phyloP scores from a whole-genome alignment of 208 protist species.

The Strigomonas culicis region DNA sequence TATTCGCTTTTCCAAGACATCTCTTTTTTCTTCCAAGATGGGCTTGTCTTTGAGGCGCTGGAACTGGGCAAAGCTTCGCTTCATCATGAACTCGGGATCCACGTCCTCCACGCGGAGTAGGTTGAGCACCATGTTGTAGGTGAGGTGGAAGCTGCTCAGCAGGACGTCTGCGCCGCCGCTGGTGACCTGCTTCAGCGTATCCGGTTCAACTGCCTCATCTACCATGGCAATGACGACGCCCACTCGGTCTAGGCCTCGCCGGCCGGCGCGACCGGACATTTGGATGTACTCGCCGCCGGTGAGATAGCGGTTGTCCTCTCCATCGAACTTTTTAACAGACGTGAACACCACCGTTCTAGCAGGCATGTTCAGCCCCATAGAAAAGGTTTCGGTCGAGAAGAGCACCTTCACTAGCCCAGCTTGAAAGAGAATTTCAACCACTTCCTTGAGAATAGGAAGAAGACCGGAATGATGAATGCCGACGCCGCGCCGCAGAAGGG shows the following conservation, averaged over 20 bases:
- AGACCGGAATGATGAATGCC: conserved; percentile 99
- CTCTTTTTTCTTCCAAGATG: conserved; percentile 60
- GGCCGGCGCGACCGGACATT: conserved; percentile 99
- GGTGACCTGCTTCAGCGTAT: conserved; percentile 92
- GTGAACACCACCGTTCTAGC: conserved; percentile 99
- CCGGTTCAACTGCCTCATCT: conserved; percentile 96
- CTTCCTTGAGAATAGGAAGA: conserved; percentile 99
- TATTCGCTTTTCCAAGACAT: conserved; percentile 57
- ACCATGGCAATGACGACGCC: conserved; percentile 99
- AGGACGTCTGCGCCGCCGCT: conserved; percentile 93
- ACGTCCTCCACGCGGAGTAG: conserved; percentile 97
- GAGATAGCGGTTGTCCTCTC: conserved; percentile 93
- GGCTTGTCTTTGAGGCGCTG: conserved; percentile 91
- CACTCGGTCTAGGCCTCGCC: conserved; percentile 98
- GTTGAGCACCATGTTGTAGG: conserved; percentile 99
- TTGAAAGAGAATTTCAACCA: conserved; percentile 99
- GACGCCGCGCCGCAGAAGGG: conserved; percentile 97
- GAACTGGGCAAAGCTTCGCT: conserved; percentile 97
- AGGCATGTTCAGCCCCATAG: conserved; percentile 99
- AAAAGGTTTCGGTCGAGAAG: conserved; percentile 99
- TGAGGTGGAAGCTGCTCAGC: conserved; percentile 96
- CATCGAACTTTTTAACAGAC: conserved; percentile 98
- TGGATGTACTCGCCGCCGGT: conserved; percentile 99
- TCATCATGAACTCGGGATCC: conserved; percentile 97
- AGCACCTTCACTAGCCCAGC: conserved; percentile 98